Evolutionary conservation across 2,329 filamentous ascomycete species (phyloP), one percentile per base, ranked within the genome.

Genomic region (Claviceps sp.): DNA sequence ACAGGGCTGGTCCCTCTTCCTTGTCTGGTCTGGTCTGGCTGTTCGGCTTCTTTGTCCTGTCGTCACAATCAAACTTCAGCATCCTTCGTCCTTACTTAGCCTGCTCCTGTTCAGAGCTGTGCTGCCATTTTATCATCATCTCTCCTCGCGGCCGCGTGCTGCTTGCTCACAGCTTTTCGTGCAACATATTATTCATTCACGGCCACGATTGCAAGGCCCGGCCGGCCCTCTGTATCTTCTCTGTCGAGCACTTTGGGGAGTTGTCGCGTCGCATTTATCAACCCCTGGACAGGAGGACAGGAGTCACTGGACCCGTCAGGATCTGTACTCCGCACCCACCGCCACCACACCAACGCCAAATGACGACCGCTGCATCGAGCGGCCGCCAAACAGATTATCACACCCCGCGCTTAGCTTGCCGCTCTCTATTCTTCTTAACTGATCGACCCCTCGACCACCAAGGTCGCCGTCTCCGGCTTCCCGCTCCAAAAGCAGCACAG

Each of bases 361-460:
- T 54, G 52, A 51, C 52, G 48, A 45, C 52, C 37, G 43, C 44
- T 48, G 42, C 19, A 22, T 53, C 40, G 30, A 48, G 48, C 52
- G 44, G 22, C 48, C 45, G 8, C 45, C 45, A 47, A 52, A 48
- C 26, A 52, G 50, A 48, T 14, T 40, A 40, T 45, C 41, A 53
- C 52, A 47, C 44, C 52, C 48, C 52, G 52, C 52, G 52, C 48
- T 43, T 24, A 50, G 52, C 52, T 53, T 57, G 54, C 51, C 34
- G 19, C 34, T 48, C 50, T 50, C 42, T 53, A 48, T 38, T 50
- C 53, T 17, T 55, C 54, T 37, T 17, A 30, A 43, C 30, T 44
- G 19, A 39, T 44, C 38, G 19, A 47, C 22, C 47, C 40, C 16
- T 44, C 52, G 47, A 26, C 40, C 47, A 22, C 50, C 45, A 26